Conservation (phyloP, 148 eudicot species). For the Rhododendron simsii region DNA sequence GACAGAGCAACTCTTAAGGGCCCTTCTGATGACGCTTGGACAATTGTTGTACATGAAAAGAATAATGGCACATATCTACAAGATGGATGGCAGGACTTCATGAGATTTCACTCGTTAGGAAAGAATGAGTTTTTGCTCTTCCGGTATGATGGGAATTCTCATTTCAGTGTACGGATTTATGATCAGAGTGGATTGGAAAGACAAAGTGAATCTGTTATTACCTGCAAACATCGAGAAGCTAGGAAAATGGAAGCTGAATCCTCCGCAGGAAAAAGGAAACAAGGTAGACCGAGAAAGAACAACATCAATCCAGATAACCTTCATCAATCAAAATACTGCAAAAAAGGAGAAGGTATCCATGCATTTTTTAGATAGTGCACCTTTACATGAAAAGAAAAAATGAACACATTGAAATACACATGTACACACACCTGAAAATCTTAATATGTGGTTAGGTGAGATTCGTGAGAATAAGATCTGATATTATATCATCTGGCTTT, state of each 20-base stretch:
- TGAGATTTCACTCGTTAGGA: conserved; percentile 5
- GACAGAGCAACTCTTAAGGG: not conserved
- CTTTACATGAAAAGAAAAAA: not conserved
- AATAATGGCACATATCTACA: conserved; percentile 5
- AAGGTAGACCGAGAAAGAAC: not conserved
- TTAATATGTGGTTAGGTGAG: not conserved
- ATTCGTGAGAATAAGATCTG: not conserved
- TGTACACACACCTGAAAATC: not conserved
- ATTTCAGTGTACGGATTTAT: conserved; percentile 17
- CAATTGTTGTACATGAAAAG: not conserved
- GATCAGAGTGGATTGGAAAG: conserved; percentile 11
- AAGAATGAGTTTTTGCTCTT: conserved; percentile 7
- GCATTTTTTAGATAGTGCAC: not conserved
- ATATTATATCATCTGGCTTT: not conserved
- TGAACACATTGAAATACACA: no score
- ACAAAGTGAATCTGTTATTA: not conserved
- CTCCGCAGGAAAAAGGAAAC: not conserved
- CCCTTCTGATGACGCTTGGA: not conserved
- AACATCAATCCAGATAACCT: not conserved
- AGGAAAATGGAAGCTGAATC: not conserved
- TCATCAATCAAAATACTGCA: not conserved
- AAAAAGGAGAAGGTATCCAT: not conserved
- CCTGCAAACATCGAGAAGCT: not conserved
- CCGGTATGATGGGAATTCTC: conserved; percentile 13
- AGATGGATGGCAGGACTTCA: conserved; percentile 22